Base-by-base conservation (phyloP, 108 stramenopile genomes). In the Chaetoceros tenuissimus region DNA sequence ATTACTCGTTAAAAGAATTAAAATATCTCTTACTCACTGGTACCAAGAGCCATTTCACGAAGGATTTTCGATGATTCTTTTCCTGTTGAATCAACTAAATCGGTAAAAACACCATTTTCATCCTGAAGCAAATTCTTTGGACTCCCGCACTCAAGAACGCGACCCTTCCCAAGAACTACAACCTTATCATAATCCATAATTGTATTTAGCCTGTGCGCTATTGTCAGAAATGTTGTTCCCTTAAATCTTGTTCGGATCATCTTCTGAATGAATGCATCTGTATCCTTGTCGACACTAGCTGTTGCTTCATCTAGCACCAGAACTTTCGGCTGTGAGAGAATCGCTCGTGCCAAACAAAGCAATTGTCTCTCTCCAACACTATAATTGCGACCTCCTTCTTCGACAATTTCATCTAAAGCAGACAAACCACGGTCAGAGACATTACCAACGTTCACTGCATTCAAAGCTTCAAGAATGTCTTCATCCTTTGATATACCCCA, bases 151-250 rank as follows among this genome's bases (percentile, higher is more conserved):
- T 98, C 94, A 18, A 77, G 89, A 2, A 91, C 92, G 19, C 53
- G 57, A 3, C 97, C 97, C 28, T 82, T 65, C 20, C 79, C 81
- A 87, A 98, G 84, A 1, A 96, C 95, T 28, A 98, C 53, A 22
- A 92, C 71, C 19, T 74, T 67, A 55, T 97, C 94, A 57, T 91
- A 96, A 66, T 98, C 97, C 85, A 98, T 89, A 51, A 98, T 94
- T 3, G 97, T 98, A 45, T 91, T 75, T 5, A 91, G 63, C 17
- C 96, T 75, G 57, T 97, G 97, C 7, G 97, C 95, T 45, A 98
- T 82, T 10, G 95, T 94, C 1, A 98, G 56, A 40, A 95, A 60
- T 1, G 97, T 98, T n/a, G 84, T 90, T 7, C 71, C 72, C 22
- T 63, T 52, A 62, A 96, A 96, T 3, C 78, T 60, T 34, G 83